Evolutionary conservation across 768 basidiomycete species (phyloP), one percentile per base, ranked within the genome.

Genomic region (Panellus pusillus): DNA sequence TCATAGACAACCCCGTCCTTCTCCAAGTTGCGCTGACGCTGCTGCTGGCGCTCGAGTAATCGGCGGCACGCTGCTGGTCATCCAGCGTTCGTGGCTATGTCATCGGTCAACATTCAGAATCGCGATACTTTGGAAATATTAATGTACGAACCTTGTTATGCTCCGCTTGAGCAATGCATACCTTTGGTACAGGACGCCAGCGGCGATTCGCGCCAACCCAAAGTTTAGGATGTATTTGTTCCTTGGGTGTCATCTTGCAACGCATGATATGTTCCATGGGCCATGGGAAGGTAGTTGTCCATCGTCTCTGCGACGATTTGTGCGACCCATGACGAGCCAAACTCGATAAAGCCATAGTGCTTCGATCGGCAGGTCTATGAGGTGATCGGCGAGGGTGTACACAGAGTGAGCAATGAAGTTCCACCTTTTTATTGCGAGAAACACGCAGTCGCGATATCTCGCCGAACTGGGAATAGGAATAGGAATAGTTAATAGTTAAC

Each of bases 391-490:
- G 31, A 27, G 38, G 11, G 3, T 28, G 9, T 13, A 29, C 20
- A 12, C 17, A 41, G 39, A 41, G 9, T 29, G 43, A 42, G 12
- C n/a, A 24, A 24, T 13, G 31, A 24, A 35, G 29, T 58, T 61
- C 9, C 17, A 88, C 96, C 83, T 87, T 91, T 76, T 93, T 94
- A 69, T 95, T 99, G 55, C 97, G 83, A 4, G 95, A 96, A 13
- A 99, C 72, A 7, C 97, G 83, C 24, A 98, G 66, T 43, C 96
- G 86, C 15, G 91, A 87, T 20, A 99, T 84, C 39, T 85, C 81
- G 5, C 97, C 97, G 60, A 98, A 99, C 67, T 99, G 97, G 88
- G n/a, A n/a, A n/a, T n/a, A n/a, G n/a, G n/a, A n/a, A n/a, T n/a
- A n/a, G n/a, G n/a, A n/a, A n/a, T n/a, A n/a, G n/a, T n/a, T n/a